Base-by-base conservation (phyloP, 2,329 filamentous ascomycete genomes). In the Byssothecium circinans region DNA sequence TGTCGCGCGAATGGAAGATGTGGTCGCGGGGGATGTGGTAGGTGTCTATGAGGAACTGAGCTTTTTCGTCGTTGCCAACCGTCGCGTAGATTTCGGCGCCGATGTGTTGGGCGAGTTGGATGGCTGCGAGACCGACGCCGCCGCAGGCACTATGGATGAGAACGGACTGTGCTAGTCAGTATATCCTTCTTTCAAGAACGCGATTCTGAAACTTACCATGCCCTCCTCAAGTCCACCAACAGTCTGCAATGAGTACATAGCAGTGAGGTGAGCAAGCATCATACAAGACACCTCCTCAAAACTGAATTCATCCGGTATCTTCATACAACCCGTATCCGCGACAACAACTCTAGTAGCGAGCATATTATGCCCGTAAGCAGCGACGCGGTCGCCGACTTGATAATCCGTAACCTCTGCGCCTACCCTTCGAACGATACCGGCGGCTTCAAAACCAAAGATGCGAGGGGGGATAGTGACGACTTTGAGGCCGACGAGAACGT, bases 1-100 rank as follows among this genome's bases (percentile, higher is more conserved):
- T 10, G 39, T 56, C 45, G 0, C 61, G 55, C 1, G 58, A 66
- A 11, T 47, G 47, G 52, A 74, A 72, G 32, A 75, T 73, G 4
- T 54, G 61, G 1, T 61, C 44, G 2, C 12, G 23, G 2, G 54
- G 57, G n/a, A 71, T 53, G 7, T 45, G 56, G 17, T 47, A 62
- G 11, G 44, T 38, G 3, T 52, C 43, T 1, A 45, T 20, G 5
- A 70, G 41, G 37, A 51, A 58, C 3, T 46, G 2, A 0, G 17
- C 29, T 45, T 71, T 67, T 4, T 45, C 49, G 3, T 54, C 46
- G 8, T 17, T 54, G 15, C 55, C 50, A 1, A 63, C 62, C 1
- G 59, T 66, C 2, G 49, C 55, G 36, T 48, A 68, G 7, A 73
- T 57, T 22, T 70, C 51, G 6, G 56, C 57, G 4, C 56, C 61